These are phyloP conservation scores for Vitis cinerea DNA, from an alignment of 164 flowering plant species.

Conservation along the genomic window DNA sequence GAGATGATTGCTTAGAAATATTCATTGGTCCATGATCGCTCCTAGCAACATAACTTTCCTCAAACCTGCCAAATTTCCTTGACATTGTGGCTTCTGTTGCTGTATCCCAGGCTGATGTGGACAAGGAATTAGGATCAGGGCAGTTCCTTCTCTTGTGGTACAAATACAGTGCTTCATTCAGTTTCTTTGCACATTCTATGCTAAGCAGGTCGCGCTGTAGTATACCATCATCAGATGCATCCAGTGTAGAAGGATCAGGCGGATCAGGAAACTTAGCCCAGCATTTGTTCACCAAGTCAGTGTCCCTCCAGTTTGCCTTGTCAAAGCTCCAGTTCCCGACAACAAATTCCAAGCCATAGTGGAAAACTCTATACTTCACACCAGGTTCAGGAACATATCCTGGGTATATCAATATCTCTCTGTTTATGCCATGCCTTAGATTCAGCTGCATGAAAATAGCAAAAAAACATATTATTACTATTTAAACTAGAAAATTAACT, in stretches of 20 bases:
- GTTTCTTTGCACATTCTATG: constrained; percentile 73
- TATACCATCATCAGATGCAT: constrained; percentile 37
- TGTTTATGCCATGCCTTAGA: constrained; percentile 63
- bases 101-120: constrained; percentile 18
- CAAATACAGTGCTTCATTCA: constrained; percentile 71
- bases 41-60: constrained; percentile 12
- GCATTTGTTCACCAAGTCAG: constrained; percentile 81
- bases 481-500: background rate
- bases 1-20: constrained; percentile 26
- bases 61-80: constrained; percentile 37
- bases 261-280: constrained; percentile 96
- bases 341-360: constrained; percentile 76
- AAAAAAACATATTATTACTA: background rate
- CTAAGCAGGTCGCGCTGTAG: constrained; percentile 64
- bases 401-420: constrained; percentile 81
- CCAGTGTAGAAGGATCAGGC: constrained; percentile 68
- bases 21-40: constrained; percentile 15
- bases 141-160: constrained; percentile 76
- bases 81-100: constrained; percentile 23
- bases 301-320: constrained; percentile 82
- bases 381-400: constrained; percentile 87
- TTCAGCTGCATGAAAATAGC: constrained; percentile 61
- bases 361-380: constrained; percentile 77
- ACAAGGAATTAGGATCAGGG: constrained; percentile 37
- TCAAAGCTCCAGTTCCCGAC: constrained; percentile 98